phyloP scores from a whole-genome alignment of 495 filamentous ascomycete species.

The Aspergillus nidulans region DNA sequence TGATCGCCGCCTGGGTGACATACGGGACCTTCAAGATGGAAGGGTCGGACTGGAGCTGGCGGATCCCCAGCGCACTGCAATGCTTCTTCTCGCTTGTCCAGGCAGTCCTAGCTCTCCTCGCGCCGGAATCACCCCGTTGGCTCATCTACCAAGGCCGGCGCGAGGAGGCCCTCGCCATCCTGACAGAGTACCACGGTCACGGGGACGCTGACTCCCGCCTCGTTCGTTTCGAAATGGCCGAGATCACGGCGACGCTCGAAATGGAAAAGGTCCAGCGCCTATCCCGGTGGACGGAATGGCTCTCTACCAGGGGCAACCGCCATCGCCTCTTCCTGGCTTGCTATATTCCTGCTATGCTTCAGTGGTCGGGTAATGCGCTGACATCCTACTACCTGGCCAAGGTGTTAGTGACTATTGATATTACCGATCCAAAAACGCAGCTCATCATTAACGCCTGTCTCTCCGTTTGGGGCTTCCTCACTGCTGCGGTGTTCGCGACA shows the following conservation, averaged over 20 bases:
- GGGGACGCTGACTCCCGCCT: not conserved
- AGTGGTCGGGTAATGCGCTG: slow-evolving; percentile 7
- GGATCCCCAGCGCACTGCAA: slow-evolving; percentile 47
- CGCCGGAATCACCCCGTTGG: slow-evolving; percentile 46
- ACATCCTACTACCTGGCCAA: slow-evolving; percentile 10
- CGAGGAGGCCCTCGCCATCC: not conserved
- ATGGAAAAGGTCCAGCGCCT: slow-evolving; percentile 5
- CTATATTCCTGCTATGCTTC: slow-evolving; percentile 9
- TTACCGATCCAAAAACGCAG: slow-evolving; percentile 5
- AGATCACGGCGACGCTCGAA: slow-evolving; percentile 7
- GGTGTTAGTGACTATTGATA: slow-evolving; percentile 4
- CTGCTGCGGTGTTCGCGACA: not conserved
- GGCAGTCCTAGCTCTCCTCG: slow-evolving; percentile 36
- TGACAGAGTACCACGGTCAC: slow-evolving; percentile 4
- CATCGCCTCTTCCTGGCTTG: slow-evolving; percentile 6
- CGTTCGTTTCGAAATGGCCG: slow-evolving; percentile 10
- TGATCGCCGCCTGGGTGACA: slow-evolving; percentile 4
- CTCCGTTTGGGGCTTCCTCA: slow-evolving; percentile 2
- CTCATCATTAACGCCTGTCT: slow-evolving; percentile 11
- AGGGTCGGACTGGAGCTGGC: slow-evolving; percentile 35
- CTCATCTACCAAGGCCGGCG: slow-evolving; percentile 12
- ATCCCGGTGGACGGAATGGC: slow-evolving; percentile 2
- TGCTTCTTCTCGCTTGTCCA: slow-evolving; percentile 46
- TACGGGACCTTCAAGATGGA: slow-evolving; percentile 10
- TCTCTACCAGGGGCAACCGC: not conserved